phyloP scores from a whole-genome alignment of 164 flowering plant species.

The Magnolia sinica region DNA sequence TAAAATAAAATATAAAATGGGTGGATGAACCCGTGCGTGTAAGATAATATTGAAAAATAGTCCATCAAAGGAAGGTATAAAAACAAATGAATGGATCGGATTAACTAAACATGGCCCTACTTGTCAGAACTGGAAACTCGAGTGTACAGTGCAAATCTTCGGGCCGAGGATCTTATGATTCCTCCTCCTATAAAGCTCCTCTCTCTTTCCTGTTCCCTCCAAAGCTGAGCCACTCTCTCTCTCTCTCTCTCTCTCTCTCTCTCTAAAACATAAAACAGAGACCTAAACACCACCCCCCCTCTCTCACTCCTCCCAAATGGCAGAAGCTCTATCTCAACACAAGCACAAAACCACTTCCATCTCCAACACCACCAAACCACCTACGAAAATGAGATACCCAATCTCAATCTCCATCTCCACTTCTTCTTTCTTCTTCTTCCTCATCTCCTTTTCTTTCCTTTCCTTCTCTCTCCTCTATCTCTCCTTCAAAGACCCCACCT shows the following conservation, averaged over 20 bases:
- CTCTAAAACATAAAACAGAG: background rate
- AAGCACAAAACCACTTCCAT: background rate
- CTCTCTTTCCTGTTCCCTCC: background rate
- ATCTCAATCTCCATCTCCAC: conserved; percentile 27
- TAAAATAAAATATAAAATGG: too few species aligned
- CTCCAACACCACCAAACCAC: background rate
- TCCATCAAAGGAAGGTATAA: too few species aligned
- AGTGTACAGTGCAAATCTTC: too few species aligned
- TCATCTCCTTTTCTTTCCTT: conserved; percentile 29
- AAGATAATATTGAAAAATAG: too few species aligned
- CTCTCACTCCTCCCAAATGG: background rate
- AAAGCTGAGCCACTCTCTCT: background rate
- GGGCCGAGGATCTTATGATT: background rate
- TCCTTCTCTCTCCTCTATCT: conserved; percentile 11
- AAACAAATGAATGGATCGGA: too few species aligned
- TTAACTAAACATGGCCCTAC: too few species aligned
- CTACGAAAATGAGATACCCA: background rate
- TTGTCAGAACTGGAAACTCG: too few species aligned
- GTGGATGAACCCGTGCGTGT: too few species aligned
- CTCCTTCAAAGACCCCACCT: conserved; percentile 35
- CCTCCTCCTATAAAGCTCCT: background rate
- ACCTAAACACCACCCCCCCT: conserved; percentile 25
- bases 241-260: background rate
- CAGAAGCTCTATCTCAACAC: background rate
- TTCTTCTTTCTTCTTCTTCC: conserved; percentile 25